phyloP scores from a whole-genome alignment of 2,329 filamentous ascomycete genomes.

The Cordyceps militaris region DNA sequence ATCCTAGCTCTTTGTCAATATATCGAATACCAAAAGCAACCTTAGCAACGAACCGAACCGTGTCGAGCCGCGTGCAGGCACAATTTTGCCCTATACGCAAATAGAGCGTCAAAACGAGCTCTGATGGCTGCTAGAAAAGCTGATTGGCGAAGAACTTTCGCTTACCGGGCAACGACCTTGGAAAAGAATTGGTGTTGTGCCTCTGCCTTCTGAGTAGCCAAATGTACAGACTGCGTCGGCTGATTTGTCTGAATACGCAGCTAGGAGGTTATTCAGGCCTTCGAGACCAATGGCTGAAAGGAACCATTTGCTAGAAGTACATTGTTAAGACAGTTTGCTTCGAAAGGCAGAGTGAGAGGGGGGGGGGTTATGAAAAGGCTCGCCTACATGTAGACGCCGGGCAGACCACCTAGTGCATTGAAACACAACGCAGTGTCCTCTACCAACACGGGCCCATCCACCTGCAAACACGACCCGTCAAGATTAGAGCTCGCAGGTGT shows the following conservation, averaged over 20 bases:
- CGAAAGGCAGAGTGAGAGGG: neutral
- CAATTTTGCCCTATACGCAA: slow-evolving; percentile 59
- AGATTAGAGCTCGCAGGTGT: neutral
- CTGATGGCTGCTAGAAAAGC: neutral
- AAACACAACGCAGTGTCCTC: slow-evolving; percentile 97
- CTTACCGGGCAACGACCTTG: slow-evolving; percentile 78
- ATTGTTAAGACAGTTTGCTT: neutral
- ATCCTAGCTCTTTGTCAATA: slow-evolving; percentile 49
- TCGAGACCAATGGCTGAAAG: slow-evolving; percentile 73
- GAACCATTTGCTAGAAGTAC: slow-evolving; percentile 78
- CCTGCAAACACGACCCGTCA: slow-evolving; percentile 38
- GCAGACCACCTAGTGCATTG: slow-evolving; percentile 80
- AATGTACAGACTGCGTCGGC: slow-evolving; percentile 95
- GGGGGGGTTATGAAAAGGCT: neutral
- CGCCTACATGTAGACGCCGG: slow-evolving; percentile 88
- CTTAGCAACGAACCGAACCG: slow-evolving; percentile 63
- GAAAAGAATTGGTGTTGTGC: slow-evolving; percentile 77
- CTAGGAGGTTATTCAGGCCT: slow-evolving; percentile 83
- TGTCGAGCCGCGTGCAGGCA: slow-evolving; percentile 70
- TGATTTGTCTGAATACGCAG: slow-evolving; percentile 82
- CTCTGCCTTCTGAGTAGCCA: slow-evolving; percentile 80
- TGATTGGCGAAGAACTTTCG: slow-evolving; percentile 4
- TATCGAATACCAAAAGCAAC: neutral
- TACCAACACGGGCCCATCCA: slow-evolving; percentile 81
- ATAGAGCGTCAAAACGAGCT: neutral